These are phyloP conservation scores for Leccinum pachyderme DNA, from an alignment of 1,284 basidiomycete genomes.

Conservation along the genomic window DNA sequence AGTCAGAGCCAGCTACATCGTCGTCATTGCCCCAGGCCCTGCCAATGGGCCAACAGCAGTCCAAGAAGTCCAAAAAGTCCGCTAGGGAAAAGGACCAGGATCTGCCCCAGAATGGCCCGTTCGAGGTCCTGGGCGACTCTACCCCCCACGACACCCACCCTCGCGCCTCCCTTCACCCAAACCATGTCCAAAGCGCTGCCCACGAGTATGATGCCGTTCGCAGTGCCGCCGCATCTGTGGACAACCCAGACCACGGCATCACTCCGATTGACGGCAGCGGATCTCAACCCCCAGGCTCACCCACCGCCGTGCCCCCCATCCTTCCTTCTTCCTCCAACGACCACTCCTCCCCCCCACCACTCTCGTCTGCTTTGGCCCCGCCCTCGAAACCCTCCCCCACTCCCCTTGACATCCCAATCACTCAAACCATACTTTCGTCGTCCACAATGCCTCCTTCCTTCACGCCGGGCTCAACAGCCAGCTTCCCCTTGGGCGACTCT, in stretches of 20 bases:
- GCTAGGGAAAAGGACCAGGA: conserved; percentile 61
- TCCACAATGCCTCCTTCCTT: conserved; percentile 40
- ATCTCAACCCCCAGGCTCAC: conserved; percentile 32
- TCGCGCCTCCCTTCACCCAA: conserved; percentile 39
- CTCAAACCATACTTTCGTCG: conserved; percentile 73
- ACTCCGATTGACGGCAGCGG: conserved; percentile 28
- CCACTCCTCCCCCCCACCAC: conserved; percentile 25
- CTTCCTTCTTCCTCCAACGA: conserved; percentile 33
- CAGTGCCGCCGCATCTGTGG: conserved; percentile 46
- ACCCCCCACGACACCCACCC: conserved; percentile 33
- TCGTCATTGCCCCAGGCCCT: conserved; percentile 32
- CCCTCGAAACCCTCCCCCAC: conserved; percentile 39
- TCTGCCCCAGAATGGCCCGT: conserved; percentile 31
- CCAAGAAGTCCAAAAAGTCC: conserved; percentile 72
- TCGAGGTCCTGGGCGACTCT: conserved; percentile 2
- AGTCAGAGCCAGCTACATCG: conserved; percentile 39
- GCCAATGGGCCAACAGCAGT: conserved; percentile 75
- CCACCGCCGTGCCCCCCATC: conserved; percentile 25
- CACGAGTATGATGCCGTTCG: conserved; percentile 36
- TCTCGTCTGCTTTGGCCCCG: conserved; percentile 36
- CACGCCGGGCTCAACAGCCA: conserved; percentile 45
- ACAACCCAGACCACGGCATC: conserved; percentile 44
- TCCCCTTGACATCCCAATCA: conserved; percentile 74
- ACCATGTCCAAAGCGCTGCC: conserved; percentile 36
- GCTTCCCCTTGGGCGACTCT: conserved; percentile 40